Conservation (phyloP, 306 rosid species). For the Cercis canadensis region DNA sequence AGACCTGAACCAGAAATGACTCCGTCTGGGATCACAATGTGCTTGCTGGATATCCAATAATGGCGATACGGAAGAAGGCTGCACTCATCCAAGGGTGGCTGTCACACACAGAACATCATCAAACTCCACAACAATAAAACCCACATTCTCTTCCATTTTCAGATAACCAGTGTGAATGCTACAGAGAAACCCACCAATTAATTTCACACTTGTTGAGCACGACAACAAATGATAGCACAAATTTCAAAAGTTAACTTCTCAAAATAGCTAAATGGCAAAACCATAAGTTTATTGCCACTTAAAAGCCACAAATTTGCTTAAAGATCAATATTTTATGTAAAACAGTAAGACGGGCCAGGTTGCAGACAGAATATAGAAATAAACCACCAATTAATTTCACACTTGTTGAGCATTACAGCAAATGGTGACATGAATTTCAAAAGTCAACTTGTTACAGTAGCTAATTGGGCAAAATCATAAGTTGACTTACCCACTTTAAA, state of each 20-base stretch:
- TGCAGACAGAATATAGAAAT: too few species aligned
- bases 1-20: constrained; percentile 85
- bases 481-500: neutral
- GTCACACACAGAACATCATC: constrained; percentile 20
- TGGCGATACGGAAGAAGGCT: constrained; percentile 72
- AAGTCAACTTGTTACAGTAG: neutral
- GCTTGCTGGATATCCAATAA: constrained; percentile 87
- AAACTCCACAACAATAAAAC: constrained; percentile 18
- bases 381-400: neutral
- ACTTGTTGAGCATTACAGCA: neutral
- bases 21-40: constrained; percentile 82
- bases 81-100: constrained; percentile 51
- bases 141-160: neutral
- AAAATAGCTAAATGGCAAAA: neutral
- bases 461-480: neutral
- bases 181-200: neutral
- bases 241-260: neutral
- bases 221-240: neutral
- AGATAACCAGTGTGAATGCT: neutral
- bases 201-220: neutral
- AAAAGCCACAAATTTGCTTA: neutral
- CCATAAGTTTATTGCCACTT: neutral
- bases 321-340: too few species aligned
- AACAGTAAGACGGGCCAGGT: too few species aligned
- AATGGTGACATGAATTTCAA: neutral